Conservation (phyloP, 2,329 filamentous ascomycete genomes). For the Cordyceps cateniannulata region DNA sequence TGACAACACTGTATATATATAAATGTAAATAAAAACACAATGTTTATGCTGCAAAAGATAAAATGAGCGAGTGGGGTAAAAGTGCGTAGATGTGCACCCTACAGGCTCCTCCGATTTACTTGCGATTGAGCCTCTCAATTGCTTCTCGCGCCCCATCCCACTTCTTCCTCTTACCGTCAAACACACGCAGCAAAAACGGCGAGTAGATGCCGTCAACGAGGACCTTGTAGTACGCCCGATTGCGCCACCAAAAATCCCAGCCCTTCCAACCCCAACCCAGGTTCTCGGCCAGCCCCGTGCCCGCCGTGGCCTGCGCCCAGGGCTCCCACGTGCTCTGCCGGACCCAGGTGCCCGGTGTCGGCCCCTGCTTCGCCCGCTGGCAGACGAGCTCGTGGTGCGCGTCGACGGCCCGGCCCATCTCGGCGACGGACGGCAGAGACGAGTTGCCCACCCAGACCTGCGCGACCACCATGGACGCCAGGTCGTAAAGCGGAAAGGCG, state of each 20-base stretch:
- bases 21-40: neutral
- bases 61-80: neutral
- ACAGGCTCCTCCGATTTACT: neutral
- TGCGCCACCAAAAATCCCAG: slow-evolving; percentile 35
- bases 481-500: slow-evolving; percentile 32
- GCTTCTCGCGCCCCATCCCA: slow-evolving; percentile 33
- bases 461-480: slow-evolving; percentile 36
- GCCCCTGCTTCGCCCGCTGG: slow-evolving; percentile 21
- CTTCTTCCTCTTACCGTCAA: slow-evolving; percentile 32
- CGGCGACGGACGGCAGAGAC: slow-evolving; percentile 26
- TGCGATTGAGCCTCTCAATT: slow-evolving; percentile 26
- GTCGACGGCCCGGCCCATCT: slow-evolving; percentile 32
- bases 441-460: slow-evolving; percentile 37
- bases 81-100: neutral
- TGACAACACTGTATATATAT: neutral
- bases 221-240: slow-evolving; percentile 31
- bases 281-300: slow-evolving; percentile 32
- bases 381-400: slow-evolving; percentile 28
- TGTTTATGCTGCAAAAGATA: neutral
- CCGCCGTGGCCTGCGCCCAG: slow-evolving; percentile 36
- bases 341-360: slow-evolving; percentile 22
- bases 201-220: slow-evolving; percentile 33
- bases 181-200: slow-evolving; percentile 35
- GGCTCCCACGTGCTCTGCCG: slow-evolving; percentile 28
- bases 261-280: slow-evolving; percentile 34